These are phyloP conservation scores for Boletus smithii DNA, from an alignment of 1,284 basidiomycete genomes.

Conservation along the genomic window DNA sequence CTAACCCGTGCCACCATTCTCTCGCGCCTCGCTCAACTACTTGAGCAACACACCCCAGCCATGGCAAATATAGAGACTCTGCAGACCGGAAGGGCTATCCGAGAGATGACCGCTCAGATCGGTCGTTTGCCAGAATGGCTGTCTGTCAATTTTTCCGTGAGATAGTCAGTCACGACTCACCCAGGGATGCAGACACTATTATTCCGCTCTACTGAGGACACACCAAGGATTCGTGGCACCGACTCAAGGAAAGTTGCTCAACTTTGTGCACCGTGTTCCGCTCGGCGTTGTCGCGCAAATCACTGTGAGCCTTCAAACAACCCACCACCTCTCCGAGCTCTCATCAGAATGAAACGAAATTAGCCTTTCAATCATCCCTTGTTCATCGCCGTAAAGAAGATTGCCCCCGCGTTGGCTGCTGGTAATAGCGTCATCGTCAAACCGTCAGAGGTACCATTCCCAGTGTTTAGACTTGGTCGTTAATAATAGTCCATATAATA, in stretches of 20 bases:
- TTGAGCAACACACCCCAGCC: constrained; percentile 54
- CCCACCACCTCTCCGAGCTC: constrained; percentile 10
- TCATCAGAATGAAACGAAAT: constrained; percentile 8
- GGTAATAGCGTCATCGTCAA: constrained; percentile 83
- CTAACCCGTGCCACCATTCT: constrained; percentile 63
- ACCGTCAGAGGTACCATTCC: constrained; percentile 60
- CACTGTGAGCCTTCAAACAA: constrained; percentile 46
- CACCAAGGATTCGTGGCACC: constrained; percentile 69
- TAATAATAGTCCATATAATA: constrained; percentile 28
- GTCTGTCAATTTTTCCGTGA: constrained; percentile 41
- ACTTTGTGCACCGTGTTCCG: constrained; percentile 74
- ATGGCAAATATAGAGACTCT: constrained; percentile 67
- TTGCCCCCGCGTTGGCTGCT: constrained; percentile 79
- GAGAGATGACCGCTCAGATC: constrained; percentile 77
- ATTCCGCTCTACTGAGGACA: constrained; percentile 67
- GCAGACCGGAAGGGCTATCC: constrained; percentile 72
- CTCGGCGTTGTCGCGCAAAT: constrained; percentile 83
- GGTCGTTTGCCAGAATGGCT: constrained; percentile 77
- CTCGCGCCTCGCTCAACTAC: constrained; percentile 55
- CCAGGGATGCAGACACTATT: constrained; percentile 58
- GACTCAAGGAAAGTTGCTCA: constrained; percentile 72
- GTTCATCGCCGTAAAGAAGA: constrained; percentile 81
- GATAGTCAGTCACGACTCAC: constrained; percentile 3
- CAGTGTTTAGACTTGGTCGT: neutral
- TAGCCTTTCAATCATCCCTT: constrained; percentile 84